Evolutionary conservation across 176 grass and related monocot species (phyloP).

Genomic region (Oryza brachyantha): DNA sequence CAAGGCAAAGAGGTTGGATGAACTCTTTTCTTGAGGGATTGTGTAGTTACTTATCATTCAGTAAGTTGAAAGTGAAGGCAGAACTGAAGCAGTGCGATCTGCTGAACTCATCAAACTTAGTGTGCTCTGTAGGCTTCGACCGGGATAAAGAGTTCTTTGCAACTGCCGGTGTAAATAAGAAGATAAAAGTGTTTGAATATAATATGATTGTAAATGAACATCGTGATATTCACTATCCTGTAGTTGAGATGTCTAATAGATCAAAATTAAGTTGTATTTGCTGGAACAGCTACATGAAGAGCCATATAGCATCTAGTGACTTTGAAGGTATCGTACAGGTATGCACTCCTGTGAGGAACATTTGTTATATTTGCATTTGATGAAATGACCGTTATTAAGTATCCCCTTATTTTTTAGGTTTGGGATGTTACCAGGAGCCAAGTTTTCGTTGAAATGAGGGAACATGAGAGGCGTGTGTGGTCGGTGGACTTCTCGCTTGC

Average conservation of each 20-base stretch:
- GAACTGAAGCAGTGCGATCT: constrained; percentile 91
- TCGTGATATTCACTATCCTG: constrained; percentile 95
- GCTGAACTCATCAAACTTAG: constrained; percentile 91
- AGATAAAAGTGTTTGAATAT: constrained; percentile 98
- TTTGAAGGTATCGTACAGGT: constrained; percentile 99
- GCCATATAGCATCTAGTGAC: constrained; percentile 94
- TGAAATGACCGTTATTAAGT: constrained; percentile 12
- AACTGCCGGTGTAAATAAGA: constrained; percentile 98
- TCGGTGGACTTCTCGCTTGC: constrained; percentile 94
- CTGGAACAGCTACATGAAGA: constrained; percentile 98
- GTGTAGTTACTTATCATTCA: constrained; percentile 88
- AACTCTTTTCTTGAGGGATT: constrained; percentile 90
- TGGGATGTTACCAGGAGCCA: constrained; percentile 95
- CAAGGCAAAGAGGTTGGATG: constrained; percentile 65
- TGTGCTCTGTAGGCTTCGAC: constrained; percentile 94
- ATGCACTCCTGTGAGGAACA: constrained; percentile 21
- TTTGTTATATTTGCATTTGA: background rate
- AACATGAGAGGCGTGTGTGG: constrained; percentile 96
- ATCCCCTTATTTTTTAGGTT: constrained; percentile 49
- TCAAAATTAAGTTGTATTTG: constrained; percentile 93
- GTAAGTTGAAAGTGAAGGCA: constrained; percentile 78
- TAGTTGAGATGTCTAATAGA: constrained; percentile 94
- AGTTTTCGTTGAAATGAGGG: constrained; percentile 92
- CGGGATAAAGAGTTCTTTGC: constrained; percentile 95
- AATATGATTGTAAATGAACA: constrained; percentile 88